A percentile compares a stretch with the other conserved stretches of the same genome.
phyloP scores from a whole-genome alignment of 352 stramenopile genomes.

The Globisporangium echinulatum region DNA sequence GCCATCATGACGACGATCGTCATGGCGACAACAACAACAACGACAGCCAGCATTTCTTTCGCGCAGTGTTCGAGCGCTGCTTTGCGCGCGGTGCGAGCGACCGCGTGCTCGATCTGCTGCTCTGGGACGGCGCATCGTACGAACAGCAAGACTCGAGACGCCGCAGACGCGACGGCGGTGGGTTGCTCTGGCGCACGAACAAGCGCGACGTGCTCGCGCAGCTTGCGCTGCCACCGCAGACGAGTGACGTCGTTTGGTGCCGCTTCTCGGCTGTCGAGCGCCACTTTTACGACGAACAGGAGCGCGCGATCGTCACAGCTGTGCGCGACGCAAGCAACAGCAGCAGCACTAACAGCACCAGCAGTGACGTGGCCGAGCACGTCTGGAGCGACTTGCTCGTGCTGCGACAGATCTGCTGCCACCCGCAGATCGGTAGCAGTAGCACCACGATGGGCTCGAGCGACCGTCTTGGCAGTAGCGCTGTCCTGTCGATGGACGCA shows the following conservation, averaged over 20 bases:
- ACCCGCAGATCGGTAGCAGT: slow-evolving; percentile 81
- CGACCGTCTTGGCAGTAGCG: slow-evolving; percentile 1
- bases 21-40: slow-evolving; percentile 9
- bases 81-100: slow-evolving; percentile 33
- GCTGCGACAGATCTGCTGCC: slow-evolving; percentile 89
- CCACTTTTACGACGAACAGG: slow-evolving; percentile 71
- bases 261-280: slow-evolving; percentile 68
- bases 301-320: slow-evolving; percentile 36
- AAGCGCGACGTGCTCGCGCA: slow-evolving; percentile 72
- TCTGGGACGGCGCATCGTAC: slow-evolving; percentile 23
- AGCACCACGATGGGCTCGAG: slow-evolving; percentile 12
- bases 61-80: slow-evolving; percentile 24
- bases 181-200: slow-evolving; percentile 68
- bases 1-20: slow-evolving; percentile 14
- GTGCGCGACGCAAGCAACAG: slow-evolving; percentile 6
- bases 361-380: slow-evolving; percentile 20
- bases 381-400: slow-evolving; percentile 71
- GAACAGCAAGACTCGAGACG: background rate
- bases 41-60: slow-evolving; percentile 25
- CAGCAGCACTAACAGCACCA: slow-evolving; percentile 15
- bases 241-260: slow-evolving; percentile 52
- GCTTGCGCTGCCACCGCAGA: slow-evolving; percentile 51
- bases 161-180: slow-evolving; percentile 15
- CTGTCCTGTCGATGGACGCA: slow-evolving; percentile 73
- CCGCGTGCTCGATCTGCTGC: slow-evolving; percentile 41